Base-by-base conservation (phyloP, 305 asterid species). In the Salvia sclarea region DNA sequence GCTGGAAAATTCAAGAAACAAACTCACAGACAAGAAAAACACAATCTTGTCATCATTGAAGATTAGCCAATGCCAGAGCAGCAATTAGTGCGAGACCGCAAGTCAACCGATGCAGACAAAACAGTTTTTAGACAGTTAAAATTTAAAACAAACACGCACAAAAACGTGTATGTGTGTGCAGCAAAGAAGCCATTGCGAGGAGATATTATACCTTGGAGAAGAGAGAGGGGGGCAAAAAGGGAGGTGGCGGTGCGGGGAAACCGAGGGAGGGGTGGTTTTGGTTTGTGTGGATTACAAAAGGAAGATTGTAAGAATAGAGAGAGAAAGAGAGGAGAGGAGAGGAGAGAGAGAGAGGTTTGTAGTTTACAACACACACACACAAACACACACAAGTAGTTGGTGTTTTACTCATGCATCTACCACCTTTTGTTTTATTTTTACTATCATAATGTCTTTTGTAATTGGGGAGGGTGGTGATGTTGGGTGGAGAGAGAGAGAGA, bases 381-480 rank as follows among this genome's bases (percentile, higher is more conserved):
- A n/a, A n/a, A n/a, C n/a, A n/a, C n/a, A n/a, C 40, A 54, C 49
- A 53, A 80, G 87, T 74, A 68, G 89, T 81, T 82, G 95, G 82
- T 80, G 89, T 86, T 84, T 73, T 72, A 84, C 88, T 88, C 96
- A 88, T 88, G 93, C 96, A 88, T 84, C 96, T 83, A 87, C 89
- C 87, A 86, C 89, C 93, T 88, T 88, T 88, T 84, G 81, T 65
- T 84, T 77, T 85, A 76, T 75, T 75, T 77, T 72, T 69, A 75
- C 78, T 72, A 76, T 69, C 77, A 79, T 79, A 82, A 59, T 60
- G 79, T 69, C 68, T 50, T 18, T 43, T 62, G 77, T 54, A 60
- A 67, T 68, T 62, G 75, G 63, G 59, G 68, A 75, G 70, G 75
- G 75, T 68, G 76, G 66, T 63, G 43, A 45, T 18, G 70, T 48